Evolutionary conservation across 768 basidiomycete species (phyloP), one percentile per base, ranked within the genome.

Genomic region (Podaxis sp.): DNA sequence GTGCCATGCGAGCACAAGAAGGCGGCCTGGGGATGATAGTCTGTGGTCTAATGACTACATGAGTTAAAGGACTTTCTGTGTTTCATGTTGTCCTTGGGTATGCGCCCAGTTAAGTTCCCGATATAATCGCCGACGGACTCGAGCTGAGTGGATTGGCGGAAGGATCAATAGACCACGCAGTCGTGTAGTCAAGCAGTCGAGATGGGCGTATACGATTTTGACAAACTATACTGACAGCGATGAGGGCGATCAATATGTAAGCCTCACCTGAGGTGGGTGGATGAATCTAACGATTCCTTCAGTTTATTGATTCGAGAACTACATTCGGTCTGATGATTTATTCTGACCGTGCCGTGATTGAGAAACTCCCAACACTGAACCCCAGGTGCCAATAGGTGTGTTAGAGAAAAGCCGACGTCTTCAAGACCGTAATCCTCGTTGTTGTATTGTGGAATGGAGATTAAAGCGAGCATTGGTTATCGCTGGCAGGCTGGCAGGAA

Each of bases 51-150:
- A 16, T 90, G 71, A 1, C 90, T 90, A 28, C 74, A 75, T 6
- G 80, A 80, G 59, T 91, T 87, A 67, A 91, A 90, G 65, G 82
- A 78, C 63, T 91, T 85, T 50, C 88, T 79, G 66, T 91, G 89
- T 61, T 84, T 71, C 69, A 88, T 87, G 16, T 74, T 74, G 16
- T 87, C 75, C 66, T 85, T 87, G 1, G 76, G 80, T 32, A 69
- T 70, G 42, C 86, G 75, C 90, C 89, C 90, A 0, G 72, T 69
- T 2, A 78, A 70, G 70, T 92, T 91, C 71, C 91, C 87, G 44
- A 70, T 9, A 32, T 32, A 63, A 70, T 23, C 23, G 23, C 23
- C 23, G 23, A 23, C 23, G 23, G 23, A 78, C 68, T 91, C 89
- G 36, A 88, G 75, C 2, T 84, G 66, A 90, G 79, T 0, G 85